These are phyloP conservation scores for Apophysomyces elegans DNA, from an alignment of 371 early-diverging fungal genomes.

Conservation along the genomic window DNA sequence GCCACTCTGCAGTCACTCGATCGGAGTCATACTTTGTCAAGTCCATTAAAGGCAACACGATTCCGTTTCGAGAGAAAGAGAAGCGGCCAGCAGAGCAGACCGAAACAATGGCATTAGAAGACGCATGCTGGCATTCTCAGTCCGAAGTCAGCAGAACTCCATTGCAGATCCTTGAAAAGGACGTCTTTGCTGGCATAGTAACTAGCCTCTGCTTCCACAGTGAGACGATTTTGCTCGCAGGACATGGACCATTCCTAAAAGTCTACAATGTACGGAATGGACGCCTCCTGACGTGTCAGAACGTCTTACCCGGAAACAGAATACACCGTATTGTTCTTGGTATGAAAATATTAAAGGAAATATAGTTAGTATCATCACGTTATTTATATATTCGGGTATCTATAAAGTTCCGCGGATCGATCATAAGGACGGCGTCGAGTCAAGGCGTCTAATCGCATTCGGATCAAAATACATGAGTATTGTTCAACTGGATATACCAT, in stretches of 20 bases:
- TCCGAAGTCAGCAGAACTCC: not conserved
- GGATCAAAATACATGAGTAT: constrained; percentile 52
- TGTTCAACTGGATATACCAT: constrained; percentile 19
- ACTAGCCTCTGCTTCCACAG: constrained; percentile 61
- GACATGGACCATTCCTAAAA: constrained; percentile 66
- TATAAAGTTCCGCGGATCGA: constrained; percentile 20
- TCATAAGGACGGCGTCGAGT: constrained; percentile 10
- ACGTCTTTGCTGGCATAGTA: constrained; percentile 55
- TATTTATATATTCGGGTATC: not conserved
- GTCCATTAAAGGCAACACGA: not conserved
- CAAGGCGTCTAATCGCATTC: constrained; percentile 33
- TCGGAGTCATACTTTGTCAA: not conserved
- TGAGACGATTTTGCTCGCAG: constrained; percentile 56
- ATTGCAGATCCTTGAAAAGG: constrained; percentile 30
- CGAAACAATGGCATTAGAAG: not conserved
- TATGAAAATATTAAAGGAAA: constrained; percentile 22
- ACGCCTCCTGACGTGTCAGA: constrained; percentile 37
- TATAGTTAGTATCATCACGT: not conserved
- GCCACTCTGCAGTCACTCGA: constrained; percentile 5
- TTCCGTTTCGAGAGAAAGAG: not conserved
- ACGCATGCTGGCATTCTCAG: not conserved
- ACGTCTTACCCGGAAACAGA: constrained; percentile 49
- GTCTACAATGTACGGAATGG: constrained; percentile 55
- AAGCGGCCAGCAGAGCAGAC: not conserved
- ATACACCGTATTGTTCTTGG: constrained; percentile 64